These are phyloP conservation scores for Nyssa sinensis DNA, from an alignment of 148 eudicot genomes.

Conservation along the genomic window DNA sequence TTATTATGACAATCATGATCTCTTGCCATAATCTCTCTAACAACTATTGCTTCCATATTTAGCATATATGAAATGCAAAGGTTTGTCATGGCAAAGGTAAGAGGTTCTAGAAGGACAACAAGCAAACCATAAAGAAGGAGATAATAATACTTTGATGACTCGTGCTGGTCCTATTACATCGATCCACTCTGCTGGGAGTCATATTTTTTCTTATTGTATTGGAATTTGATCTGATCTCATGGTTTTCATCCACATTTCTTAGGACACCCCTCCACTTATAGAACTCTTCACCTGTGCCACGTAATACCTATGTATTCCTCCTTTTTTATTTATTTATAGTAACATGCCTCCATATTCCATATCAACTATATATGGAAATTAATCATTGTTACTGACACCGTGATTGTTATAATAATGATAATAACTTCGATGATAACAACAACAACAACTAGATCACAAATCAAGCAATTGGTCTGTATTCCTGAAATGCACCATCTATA, in stretches of 20 bases:
- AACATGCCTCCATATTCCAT: not conserved
- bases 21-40: too few species aligned
- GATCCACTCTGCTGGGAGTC: not conserved
- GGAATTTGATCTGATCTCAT: not conserved
- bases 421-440: too few species aligned
- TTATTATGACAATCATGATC: too few species aligned
- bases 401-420: not conserved
- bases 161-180: not conserved
- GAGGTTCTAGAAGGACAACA: too few species aligned
- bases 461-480: not conserved
- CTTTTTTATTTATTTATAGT: too few species aligned
- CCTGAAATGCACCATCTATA: not conserved
- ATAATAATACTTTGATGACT: too few species aligned
- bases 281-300: not conserved
- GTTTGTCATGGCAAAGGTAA: too few species aligned
- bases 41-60: too few species aligned
- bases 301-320: too few species aligned
- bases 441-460: not conserved
- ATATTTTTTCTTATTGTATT: too few species aligned
- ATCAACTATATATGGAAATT: not conserved
- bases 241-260: not conserved
- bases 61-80: too few species aligned
- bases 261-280: not conserved
- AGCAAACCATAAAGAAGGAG: too few species aligned
- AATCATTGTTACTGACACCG: not conserved